Percentiles rank a stretch among this genome's conserved stretches.
These are phyloP conservation scores for Zopfochytrium polystomum DNA, from an alignment of 371 early-diverging fungal genomes.

Conservation along the genomic window DNA sequence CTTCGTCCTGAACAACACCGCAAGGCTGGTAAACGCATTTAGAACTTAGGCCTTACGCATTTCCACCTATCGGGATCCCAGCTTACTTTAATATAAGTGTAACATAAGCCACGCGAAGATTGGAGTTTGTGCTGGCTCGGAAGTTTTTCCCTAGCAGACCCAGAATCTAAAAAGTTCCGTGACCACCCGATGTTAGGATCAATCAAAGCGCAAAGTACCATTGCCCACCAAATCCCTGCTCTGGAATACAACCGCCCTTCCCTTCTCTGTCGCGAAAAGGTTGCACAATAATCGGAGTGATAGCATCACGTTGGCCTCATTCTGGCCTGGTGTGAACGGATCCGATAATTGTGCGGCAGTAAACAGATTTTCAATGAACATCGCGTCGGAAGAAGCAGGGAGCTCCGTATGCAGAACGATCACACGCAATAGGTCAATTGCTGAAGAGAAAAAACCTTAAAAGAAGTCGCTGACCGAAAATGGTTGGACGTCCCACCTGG, in stretches of 20 bases:
- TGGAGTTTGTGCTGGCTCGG: slow-evolving; percentile 29
- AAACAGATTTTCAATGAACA: slow-evolving; percentile 39
- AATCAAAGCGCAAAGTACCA: neutral
- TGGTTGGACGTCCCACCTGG: slow-evolving; percentile 51
- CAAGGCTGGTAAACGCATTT: slow-evolving; percentile 37
- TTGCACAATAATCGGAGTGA: slow-evolving; percentile 63
- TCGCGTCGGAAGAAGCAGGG: slow-evolving; percentile 22
- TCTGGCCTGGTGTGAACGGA: slow-evolving; percentile 18
- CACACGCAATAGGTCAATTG: slow-evolving; percentile 79
- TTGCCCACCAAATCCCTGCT: slow-evolving; percentile 21
- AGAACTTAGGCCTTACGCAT: too few relatives aligned
- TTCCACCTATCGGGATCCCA: too few relatives aligned
- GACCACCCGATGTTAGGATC: neutral
- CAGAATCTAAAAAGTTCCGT: slow-evolving; percentile 10
- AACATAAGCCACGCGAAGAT: slow-evolving; percentile 40
- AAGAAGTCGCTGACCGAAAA: neutral
- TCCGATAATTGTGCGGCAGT: slow-evolving; percentile 25
- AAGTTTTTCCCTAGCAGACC: slow-evolving; percentile 11
- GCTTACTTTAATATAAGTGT: slow-evolving; percentile 26
- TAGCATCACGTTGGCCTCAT: slow-evolving; percentile 65
- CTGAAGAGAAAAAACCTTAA: slow-evolving; percentile 21
- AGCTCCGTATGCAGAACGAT: slow-evolving; percentile 47
- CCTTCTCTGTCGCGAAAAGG: slow-evolving; percentile 49
- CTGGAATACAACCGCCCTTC: slow-evolving; percentile 39
- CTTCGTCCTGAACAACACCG: slow-evolving; percentile 36